Percentiles rank a stretch among this genome's conserved stretches.
These are phyloP conservation scores for Gossypium bickii DNA, from an alignment of 345 rosid genomes.

Conservation along the genomic window DNA sequence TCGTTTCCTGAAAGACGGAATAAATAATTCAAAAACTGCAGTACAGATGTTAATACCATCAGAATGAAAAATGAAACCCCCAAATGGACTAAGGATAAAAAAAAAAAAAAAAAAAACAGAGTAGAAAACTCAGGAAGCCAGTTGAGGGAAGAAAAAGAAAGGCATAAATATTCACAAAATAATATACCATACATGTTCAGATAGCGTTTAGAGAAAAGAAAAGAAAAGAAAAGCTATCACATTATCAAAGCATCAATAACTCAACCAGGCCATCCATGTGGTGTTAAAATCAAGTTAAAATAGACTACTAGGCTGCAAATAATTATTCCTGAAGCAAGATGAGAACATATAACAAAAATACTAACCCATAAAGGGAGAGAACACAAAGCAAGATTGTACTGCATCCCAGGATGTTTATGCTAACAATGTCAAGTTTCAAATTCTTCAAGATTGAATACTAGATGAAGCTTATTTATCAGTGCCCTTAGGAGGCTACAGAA, in stretches of 20 bases:
- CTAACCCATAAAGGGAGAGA: background rate
- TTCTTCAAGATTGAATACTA: background rate
- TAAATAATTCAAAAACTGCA: constrained; percentile 4
- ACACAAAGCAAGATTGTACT: background rate
- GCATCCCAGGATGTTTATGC: background rate
- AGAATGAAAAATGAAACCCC: constrained; percentile 5
- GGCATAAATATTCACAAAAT: background rate
- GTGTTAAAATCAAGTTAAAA: background rate
- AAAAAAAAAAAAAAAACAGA: too few species aligned
- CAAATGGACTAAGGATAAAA: background rate
- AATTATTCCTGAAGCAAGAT: background rate
- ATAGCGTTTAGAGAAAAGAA: background rate
- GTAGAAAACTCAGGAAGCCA: background rate
- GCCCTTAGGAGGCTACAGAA: background rate
- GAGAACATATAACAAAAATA: background rate
- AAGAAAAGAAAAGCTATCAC: background rate
- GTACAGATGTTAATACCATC: constrained; percentile 10
- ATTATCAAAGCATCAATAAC: background rate
- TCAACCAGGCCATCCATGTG: background rate
- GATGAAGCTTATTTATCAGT: background rate
- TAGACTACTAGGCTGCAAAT: background rate
- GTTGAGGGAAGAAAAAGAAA: background rate
- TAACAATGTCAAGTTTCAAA: background rate
- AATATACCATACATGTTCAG: background rate
- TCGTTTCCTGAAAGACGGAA: constrained; percentile 61